These are phyloP conservation scores for Ceraceosorus bombacis DNA, from an alignment of 1,284 basidiomycete species.

Conservation along the genomic window DNA sequence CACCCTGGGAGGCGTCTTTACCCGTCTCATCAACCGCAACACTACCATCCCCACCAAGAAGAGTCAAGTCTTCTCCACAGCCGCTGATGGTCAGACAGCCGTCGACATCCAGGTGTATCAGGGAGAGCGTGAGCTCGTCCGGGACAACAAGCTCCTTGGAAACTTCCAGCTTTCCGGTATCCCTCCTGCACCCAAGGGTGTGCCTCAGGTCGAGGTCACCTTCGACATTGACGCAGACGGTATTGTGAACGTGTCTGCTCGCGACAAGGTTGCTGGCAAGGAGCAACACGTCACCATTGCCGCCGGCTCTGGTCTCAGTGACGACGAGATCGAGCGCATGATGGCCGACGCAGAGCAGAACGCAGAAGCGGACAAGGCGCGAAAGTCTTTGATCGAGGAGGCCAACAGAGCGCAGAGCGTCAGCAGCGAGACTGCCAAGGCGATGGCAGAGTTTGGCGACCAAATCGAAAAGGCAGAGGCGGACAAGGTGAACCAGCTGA, in stretches of 20 bases:
- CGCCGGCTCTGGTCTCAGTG: slow-evolving; percentile 88
- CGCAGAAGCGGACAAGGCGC: slow-evolving; percentile 64
- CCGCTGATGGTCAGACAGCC: slow-evolving; percentile 66
- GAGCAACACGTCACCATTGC: slow-evolving; percentile 97
- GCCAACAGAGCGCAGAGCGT: slow-evolving; percentile 95
- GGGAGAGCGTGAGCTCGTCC: slow-evolving; percentile 93
- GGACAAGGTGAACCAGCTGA: slow-evolving; percentile 65
- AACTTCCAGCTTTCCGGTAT: slow-evolving; percentile 99
- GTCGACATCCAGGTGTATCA: slow-evolving; percentile 88
- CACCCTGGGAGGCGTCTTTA: slow-evolving; percentile 98
- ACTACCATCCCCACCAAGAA: slow-evolving; percentile 99
- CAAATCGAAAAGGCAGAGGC: slow-evolving; percentile 87
- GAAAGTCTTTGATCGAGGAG: slow-evolving; percentile 85
- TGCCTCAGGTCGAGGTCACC: slow-evolving; percentile 96
- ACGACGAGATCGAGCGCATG: slow-evolving; percentile 97
- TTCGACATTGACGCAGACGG: slow-evolving; percentile 98
- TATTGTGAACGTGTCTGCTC: slow-evolving; percentile 93
- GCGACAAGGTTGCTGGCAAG: slow-evolving; percentile 94
- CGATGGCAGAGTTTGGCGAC: slow-evolving; percentile 94
- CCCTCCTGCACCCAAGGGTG: slow-evolving; percentile 93
- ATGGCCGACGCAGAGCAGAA: slow-evolving; percentile 86
- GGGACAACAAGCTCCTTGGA: slow-evolving; percentile 98
- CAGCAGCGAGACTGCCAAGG: slow-evolving; percentile 90
- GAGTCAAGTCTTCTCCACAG: slow-evolving; percentile 96
- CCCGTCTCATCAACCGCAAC: slow-evolving; percentile 69